Evolutionary conservation across 2,329 filamentous ascomycete species (phyloP), one percentile per base, ranked within the genome.

Genomic region (Colletotrichum spinosum): DNA sequence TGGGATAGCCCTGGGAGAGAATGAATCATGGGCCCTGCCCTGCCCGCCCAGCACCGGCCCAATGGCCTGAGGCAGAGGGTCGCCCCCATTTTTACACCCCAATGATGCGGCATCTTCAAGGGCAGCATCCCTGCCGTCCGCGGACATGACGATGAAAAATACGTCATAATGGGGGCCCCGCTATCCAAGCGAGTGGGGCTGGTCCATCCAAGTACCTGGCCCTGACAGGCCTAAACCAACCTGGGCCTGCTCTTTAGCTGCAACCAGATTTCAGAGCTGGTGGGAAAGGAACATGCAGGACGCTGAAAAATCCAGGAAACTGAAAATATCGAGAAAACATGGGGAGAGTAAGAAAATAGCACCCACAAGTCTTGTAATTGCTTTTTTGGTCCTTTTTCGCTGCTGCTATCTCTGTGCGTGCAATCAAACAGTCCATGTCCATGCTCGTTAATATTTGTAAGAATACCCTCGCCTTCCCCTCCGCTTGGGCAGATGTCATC

Each of bases 151-250:
- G 62, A 65, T 42, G 37, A 8, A 25, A 8, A 41, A 48, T 52
- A 65, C 62, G 62, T 65, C 62, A 65, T 65, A 38, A 53, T 37
- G 52, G 62, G 57, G 58, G 58, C 15, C 58, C 58, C 62, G 50
- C 62, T 52, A 62, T 55, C 57, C 62, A 56, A 62, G 48, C 48
- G 46, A 65, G 42, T 62, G 62, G 58, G 45, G 56, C 50, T 25
- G 38, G 37, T 9, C 34, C 62, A 41, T 25, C 25, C 25, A 25
- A 25, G 25, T 25, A 5, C 25, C 42, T 15, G 38, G 45, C 46
- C 34, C 37, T 58, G 46, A 45, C 50, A 11, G n/a, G 52, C 46
- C 38, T 42, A 42, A 58, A 46, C 25, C 55, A 58, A 13, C 46
- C 55, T 11, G 15, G 15, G 46, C 44, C 34, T 35, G 38, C 46